Conservation (phyloP, 2,329 filamentous ascomycete genomes). For the Pestalotiopsis sp. region DNA sequence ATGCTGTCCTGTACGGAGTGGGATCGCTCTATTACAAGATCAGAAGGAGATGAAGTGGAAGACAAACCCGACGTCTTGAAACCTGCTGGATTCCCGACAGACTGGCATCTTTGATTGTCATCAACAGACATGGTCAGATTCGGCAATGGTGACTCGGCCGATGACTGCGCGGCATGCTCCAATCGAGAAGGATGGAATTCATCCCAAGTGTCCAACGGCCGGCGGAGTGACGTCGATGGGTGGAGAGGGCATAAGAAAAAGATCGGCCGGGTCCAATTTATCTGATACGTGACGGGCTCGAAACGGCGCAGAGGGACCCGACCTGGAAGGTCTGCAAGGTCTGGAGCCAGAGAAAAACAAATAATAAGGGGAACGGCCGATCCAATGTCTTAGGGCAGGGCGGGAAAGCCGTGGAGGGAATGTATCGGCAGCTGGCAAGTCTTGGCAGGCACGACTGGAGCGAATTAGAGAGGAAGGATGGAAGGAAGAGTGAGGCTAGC, state of each 20-base stretch:
- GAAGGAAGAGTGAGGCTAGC: neutral
- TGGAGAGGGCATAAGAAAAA: neutral
- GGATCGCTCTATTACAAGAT: constrained; percentile 12
- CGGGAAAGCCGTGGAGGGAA: neutral
- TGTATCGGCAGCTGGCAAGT: neutral
- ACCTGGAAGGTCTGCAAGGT: too few species aligned
- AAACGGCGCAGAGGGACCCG: neutral
- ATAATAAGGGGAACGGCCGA: neutral
- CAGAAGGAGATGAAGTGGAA: neutral
- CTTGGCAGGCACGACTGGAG: neutral
- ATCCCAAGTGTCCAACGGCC: neutral
- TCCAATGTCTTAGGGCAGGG: neutral
- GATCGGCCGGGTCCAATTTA: constrained; percentile 6
- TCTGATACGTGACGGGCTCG: constrained; percentile 9
- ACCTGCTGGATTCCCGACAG: neutral
- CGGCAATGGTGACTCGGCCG: neutral
- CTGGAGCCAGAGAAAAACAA: neutral
- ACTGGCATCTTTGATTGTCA: neutral
- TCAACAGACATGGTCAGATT: neutral
- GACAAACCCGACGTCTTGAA: neutral
- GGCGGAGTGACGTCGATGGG: constrained; percentile 1
- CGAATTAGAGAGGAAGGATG: neutral
- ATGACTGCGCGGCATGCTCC: neutral
- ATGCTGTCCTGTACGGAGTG: constrained; percentile 11
- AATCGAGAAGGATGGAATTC: neutral